These are phyloP conservation scores for Tremella fuciformis DNA, from an alignment of 768 basidiomycete genomes.

Conservation along the genomic window DNA sequence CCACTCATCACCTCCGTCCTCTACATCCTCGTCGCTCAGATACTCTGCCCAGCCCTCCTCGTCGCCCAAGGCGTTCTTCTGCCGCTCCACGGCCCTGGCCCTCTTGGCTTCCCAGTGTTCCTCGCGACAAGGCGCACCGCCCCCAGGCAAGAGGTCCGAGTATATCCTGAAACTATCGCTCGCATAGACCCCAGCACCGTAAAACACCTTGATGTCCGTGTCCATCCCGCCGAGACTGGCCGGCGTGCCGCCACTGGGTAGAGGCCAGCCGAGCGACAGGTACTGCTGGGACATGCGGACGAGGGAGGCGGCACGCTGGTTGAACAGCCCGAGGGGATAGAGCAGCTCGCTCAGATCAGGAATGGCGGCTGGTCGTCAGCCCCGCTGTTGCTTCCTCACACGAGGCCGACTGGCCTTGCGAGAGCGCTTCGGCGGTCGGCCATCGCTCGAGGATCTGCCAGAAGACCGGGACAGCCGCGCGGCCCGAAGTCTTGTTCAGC, in stretches of 20 bases:
- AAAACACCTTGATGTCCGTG: slow-evolving; percentile 58
- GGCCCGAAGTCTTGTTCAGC: slow-evolving; percentile 68
- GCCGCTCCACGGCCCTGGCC: slow-evolving; percentile 17
- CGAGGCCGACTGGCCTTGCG: slow-evolving; percentile 55
- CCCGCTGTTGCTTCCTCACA: not conserved
- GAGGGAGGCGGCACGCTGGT: slow-evolving; percentile 60
- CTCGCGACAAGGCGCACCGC: slow-evolving; percentile 40
- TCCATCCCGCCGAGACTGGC: not conserved
- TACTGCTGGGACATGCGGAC: slow-evolving; percentile 60
- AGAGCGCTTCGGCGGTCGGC: slow-evolving; percentile 61
- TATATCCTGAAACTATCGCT: slow-evolving; percentile 75
- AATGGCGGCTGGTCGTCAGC: slow-evolving; percentile 53
- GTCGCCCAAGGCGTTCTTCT: not conserved
- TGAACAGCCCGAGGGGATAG: slow-evolving; percentile 62
- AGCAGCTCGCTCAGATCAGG: slow-evolving; percentile 57
- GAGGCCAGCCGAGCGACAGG: slow-evolving; percentile 46
- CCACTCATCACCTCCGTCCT: slow-evolving; percentile 58
- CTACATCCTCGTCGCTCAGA: slow-evolving; percentile 36
- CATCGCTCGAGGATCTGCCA: slow-evolving; percentile 60
- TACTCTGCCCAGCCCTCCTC: slow-evolving; percentile 31
- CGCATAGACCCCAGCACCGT: slow-evolving; percentile 68
- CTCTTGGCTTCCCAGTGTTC: slow-evolving; percentile 25
- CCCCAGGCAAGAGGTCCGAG: slow-evolving; percentile 48
- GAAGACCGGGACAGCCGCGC: slow-evolving; percentile 65
- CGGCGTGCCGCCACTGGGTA: not conserved